These are phyloP conservation scores for Cystobasidium pallidum DNA, from an alignment of 1,284 basidiomycete species.

Conservation along the genomic window DNA sequence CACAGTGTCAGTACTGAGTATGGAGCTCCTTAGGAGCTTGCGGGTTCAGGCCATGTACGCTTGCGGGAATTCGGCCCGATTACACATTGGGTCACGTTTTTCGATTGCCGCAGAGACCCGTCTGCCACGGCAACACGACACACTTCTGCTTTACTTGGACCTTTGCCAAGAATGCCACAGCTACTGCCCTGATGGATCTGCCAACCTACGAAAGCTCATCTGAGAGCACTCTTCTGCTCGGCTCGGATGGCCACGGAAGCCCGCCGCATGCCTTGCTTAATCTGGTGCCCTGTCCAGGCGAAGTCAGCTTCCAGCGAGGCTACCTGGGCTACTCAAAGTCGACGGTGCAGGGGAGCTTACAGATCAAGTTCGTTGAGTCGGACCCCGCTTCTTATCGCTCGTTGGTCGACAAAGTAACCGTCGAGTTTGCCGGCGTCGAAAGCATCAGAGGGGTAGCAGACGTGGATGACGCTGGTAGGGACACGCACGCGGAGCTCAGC, in stretches of 20 bases:
- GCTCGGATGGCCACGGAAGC: conserved; percentile 47
- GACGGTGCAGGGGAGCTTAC: conserved; percentile 29
- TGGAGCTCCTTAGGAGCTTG: too few species aligned
- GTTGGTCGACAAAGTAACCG: conserved; percentile 9
- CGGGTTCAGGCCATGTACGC: background rate
- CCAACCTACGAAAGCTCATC: conserved; percentile 63
- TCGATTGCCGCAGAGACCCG: too few species aligned
- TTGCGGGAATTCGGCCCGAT: background rate
- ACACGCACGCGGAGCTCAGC: background rate
- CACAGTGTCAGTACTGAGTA: too few species aligned
- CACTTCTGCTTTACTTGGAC: too few species aligned
- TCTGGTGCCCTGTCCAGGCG: conserved; percentile 29
- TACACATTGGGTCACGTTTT: conserved; percentile 57
- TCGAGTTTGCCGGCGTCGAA: conserved; percentile 41
- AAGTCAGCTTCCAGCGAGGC: conserved; percentile 39
- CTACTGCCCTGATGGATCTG: conserved; percentile 64
- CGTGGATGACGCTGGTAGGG: background rate
- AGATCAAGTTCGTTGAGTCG: conserved; percentile 32
- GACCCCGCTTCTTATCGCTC: conserved; percentile 18
- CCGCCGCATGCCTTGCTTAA: conserved; percentile 36
- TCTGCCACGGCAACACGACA: too few species aligned
- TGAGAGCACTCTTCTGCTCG: conserved; percentile 61
- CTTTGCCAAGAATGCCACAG: conserved; percentile 77
- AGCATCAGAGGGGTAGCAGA: conserved; percentile 16
- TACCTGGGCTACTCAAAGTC: conserved; percentile 29